A percentile compares a stretch with the other conserved stretches of the same genome.
Conservation (phyloP, 176 grass and related monocot genomes). For the Carex parvula region DNA sequence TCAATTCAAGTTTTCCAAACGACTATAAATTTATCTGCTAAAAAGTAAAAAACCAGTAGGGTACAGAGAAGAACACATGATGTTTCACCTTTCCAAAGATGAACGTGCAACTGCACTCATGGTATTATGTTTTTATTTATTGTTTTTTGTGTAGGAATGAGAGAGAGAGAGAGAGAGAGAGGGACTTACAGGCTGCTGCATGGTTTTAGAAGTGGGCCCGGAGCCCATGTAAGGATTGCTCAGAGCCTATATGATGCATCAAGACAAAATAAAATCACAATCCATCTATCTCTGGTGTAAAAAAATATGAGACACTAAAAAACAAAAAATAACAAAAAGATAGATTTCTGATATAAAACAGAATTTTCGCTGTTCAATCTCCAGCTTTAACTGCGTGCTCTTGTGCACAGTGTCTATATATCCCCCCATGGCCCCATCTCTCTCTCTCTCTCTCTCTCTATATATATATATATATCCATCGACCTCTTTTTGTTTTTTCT, state of each 20-base stretch:
- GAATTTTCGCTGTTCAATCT: conserved; percentile 25
- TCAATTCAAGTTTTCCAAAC: not conserved
- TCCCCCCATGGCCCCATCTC: conserved; percentile 35
- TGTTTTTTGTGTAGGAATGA: conserved; percentile 5
- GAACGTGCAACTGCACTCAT: conserved; percentile 23
- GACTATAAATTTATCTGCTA: not conserved
- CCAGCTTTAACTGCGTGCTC: conserved; percentile 90
- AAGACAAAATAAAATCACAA: conserved; percentile 33
- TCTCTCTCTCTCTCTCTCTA: conserved; percentile 36
- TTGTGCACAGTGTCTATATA: conserved; percentile 15
- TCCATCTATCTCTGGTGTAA: conserved; percentile 22
- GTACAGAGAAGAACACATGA: conserved; percentile 32
- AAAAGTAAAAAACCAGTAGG: not conserved
- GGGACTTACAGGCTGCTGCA: conserved; percentile 41
- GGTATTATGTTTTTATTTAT: not conserved
- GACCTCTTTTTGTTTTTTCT: conserved; percentile 45
- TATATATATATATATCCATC: not conserved
- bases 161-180: conserved; percentile 30
- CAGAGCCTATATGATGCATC: conserved; percentile 50
- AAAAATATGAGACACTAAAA: conserved; percentile 15
- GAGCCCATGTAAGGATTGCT: conserved; percentile 66
- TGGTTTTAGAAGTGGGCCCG: conserved; percentile 32
- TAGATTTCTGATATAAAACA: conserved; percentile 3
- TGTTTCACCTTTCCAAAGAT: not conserved
- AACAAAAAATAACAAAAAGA: conserved; percentile 26